A percentile compares a stretch with the other conserved stretches of the same genome.
These are phyloP conservation scores for Candida qinlingensis DNA, from an alignment of 805 yeast species.

Conservation along the genomic window DNA sequence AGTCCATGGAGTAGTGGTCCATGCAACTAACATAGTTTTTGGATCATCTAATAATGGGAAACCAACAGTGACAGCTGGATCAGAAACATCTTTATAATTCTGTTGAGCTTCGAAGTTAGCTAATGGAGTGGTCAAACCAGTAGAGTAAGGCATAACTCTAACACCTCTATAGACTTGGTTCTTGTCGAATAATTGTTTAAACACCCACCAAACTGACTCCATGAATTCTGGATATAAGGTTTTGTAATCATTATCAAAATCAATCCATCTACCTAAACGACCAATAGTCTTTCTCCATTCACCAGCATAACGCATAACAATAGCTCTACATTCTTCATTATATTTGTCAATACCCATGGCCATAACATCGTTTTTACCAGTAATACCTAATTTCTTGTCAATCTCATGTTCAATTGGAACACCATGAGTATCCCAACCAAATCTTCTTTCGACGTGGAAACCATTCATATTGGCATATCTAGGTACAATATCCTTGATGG, in stretches of 20 bases:
- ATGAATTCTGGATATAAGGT: conserved; percentile 92
- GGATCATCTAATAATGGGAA: conserved; percentile 80
- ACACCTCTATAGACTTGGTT: conserved; percentile 89
- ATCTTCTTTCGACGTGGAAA: conserved; percentile 90
- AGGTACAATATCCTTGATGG: conserved; percentile 95
- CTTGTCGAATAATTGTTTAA: conserved; percentile 80
- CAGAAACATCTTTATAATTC: conserved; percentile 94
- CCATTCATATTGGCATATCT: conserved; percentile 98
- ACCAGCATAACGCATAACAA: conserved; percentile 94
- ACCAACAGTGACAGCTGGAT: conserved; percentile 92
- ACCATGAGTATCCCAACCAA: conserved; percentile 99
- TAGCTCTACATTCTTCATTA: conserved; percentile 90
- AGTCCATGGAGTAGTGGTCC: conserved; percentile 99
- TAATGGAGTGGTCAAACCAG: conserved; percentile 94
- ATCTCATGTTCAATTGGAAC: conserved; percentile 97
- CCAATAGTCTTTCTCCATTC: conserved; percentile 94
- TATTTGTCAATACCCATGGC: conserved; percentile 90
- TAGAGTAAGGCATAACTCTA: conserved; percentile 98
- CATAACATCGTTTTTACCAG: conserved; percentile 92
- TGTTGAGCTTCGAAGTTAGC: conserved; percentile 98
- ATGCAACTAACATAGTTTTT: conserved; percentile 81
- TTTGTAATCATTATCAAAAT: conserved; percentile 96
- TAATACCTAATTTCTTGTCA: conserved; percentile 93
- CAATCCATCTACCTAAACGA: conserved; percentile 98
- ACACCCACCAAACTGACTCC: conserved; percentile 99